Base-by-base conservation (phyloP, 805 yeast genomes). In the Barnettozyma californica region DNA sequence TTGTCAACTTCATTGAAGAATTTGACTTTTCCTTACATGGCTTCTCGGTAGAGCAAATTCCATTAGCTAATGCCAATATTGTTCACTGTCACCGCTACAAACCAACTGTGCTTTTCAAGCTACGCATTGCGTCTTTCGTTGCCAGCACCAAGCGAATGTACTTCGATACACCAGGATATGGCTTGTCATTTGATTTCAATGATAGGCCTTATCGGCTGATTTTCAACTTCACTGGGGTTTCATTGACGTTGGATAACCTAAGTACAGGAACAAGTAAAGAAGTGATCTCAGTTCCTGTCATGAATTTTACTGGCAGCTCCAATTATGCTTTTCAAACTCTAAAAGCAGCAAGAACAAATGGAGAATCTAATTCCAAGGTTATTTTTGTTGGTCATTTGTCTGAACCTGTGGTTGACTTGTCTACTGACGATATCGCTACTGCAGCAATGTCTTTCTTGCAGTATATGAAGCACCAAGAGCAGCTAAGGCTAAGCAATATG, bases 121-220 rank as follows among this genome's bases (percentile, higher is more conserved):
- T 59, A 14, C 44, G 44, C 14, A 47, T 60, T 5, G 52, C 52
- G 25, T 59, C 65, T 1, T 49, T 54, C 27, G 53, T 53, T 1
- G 51, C 65, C 2, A 61, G 62, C 29, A 26, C 59, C 11, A 54
- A 59, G 20, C 60, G 69, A 49, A 64, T 65, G 45, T 55, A 53
- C 38, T 55, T 59, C 11, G 61, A 65, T 6, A 66, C 70, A 41
- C 76, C 80, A 2, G 81, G 83, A 2, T 77, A 64, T 53, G 78
- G 76, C 37, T 54, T 77, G 11, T 49, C 64, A 16, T 77, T 68
- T 47, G 59, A 60, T 4, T 64, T 66, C 29, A 59, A 63, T 5
- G 81, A 77, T 47, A 64, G 60, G 18, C 81, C 82, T 1, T 57
- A 68, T 23, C 73, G 70, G 43, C 47, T 67, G 25, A 62, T 70